Base-by-base conservation (phyloP, 2,329 filamentous ascomycete genomes). In the Fusarium sp. region DNA sequence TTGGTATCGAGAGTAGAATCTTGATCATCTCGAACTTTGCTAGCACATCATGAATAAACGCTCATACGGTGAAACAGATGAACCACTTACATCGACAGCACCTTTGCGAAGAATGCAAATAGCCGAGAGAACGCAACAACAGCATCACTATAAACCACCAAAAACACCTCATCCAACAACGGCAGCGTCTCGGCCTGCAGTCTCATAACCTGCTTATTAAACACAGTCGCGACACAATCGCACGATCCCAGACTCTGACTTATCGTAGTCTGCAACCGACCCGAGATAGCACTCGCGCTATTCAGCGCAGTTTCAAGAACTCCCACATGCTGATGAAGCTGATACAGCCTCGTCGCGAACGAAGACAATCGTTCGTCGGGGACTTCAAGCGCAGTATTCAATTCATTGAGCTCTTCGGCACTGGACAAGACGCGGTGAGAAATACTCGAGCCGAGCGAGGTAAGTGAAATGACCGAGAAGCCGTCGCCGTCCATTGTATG, bases 131-230 rank as follows among this genome's bases (percentile, higher is more conserved):
- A 79, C 10, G 77, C 66, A 30, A 68, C 57, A 8, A 81, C 58
- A 5, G 75, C 67, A 33, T 77, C 66, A 33, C 72, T 68, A 15
- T 81, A 77, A 22, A 72, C 73, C 13, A 56, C 35, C 31, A 82
- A 38, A 66, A 79, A 78, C 14, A 73, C 72, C 30, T 68, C 63
- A 59, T 81, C 77, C 28, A 81, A 20, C 18, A 65, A 55, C 2
- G 54, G 51, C 30, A 78, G 62, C 26, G 73, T 79, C 26, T 76
- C 72, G 1, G 73, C 61, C 36, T 78, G 76, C 55, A 83, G 62
- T 8, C 80, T 75, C 76, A 80, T 78, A 1, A 81, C 57, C 74
- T 83, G 81, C 68, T 82, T 82, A 44, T 79, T 78, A 41, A 82
- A 53, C 22, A 73, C 73, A 3, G 78, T 80, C 26, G 73, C 70